Evolutionary conservation across 352 stramenopile species (phyloP).

Genomic region (Globisporangium echinulatum): DNA sequence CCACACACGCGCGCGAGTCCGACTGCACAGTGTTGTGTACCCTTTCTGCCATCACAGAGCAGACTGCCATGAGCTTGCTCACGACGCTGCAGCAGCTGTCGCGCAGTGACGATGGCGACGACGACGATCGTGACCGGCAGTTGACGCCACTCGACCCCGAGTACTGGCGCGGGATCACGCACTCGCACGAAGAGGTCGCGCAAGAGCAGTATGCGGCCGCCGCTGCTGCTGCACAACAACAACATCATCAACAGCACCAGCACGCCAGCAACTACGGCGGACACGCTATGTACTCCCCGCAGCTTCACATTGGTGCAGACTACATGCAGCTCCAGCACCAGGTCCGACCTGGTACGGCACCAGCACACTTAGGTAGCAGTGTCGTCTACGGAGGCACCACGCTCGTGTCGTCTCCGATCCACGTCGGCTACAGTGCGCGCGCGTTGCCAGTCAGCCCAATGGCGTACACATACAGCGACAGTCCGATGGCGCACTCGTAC

Average conservation of each 20-base stretch:
- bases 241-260: not conserved
- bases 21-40: not conserved
- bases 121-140: conserved; percentile 20
- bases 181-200: conserved; percentile 29
- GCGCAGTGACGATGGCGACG: conserved; percentile 22
- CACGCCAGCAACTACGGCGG: not conserved
- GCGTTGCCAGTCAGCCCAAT: conserved; percentile 24
- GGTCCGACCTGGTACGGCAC: conserved; percentile 21
- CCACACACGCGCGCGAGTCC: too few species aligned
- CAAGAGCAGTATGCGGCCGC: conserved; percentile 6
- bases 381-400: not conserved
- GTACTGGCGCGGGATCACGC: conserved; percentile 70
- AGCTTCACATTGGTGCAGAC: not conserved
- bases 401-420: conserved; percentile 25
- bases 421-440: conserved; percentile 4
- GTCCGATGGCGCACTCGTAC: conserved; percentile 1
- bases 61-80: conserved; percentile 17
- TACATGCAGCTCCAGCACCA: not conserved
- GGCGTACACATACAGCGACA: conserved; percentile 5
- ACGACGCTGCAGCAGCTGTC: conserved; percentile 36
- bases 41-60: not conserved
- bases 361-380: not conserved
- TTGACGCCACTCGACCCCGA: conserved; percentile 61
- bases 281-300: not conserved
- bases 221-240: conserved; percentile 8